Evolutionary conservation across 805 yeast species (phyloP), one percentile per base, ranked within the genome.

Genomic region (Starmerella geochares): DNA sequence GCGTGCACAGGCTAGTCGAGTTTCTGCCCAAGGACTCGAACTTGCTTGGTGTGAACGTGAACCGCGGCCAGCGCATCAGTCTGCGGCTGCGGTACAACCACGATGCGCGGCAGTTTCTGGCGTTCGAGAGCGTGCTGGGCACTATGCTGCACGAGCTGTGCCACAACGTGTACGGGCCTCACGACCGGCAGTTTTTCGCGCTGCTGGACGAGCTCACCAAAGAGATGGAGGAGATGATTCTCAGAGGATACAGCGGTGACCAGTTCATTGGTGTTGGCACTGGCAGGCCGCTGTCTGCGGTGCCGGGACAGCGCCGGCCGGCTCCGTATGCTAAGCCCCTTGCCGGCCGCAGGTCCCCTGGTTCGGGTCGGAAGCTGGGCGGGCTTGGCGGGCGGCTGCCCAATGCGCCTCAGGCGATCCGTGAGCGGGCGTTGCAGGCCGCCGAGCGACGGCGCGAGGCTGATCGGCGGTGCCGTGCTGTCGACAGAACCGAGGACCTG

Each of bases 131-230:
- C 46, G 66, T 88, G 1, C 61, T 88, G 23, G 95, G 87, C 1
- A 86, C 95, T 0, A 76, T 87, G 79, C 68, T 90, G 4, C 97
- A 90, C 65, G 97, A 90, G 63, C 70, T 90, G 37, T 76, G 86
- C 1, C 97, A 90, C 63, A 88, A 86, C 62, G 62, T 71, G 19
- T 69, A 69, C 59, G 95, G 96, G 0, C 83, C 94, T 0, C 97
- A 90, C 62, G 82, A 90, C 67, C 74, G 67, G 2, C 67, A 66
- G 51, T 90, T 90, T 61, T 85, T 85, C 62, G 67, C 68, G 46
- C 72, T 73, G 46, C 64, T 86, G 55, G 90, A 83, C 48, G 78
- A 75, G 52, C 68, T 83, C 36, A 76, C 74, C 50, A 68, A 67
- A 5, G 82, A 58, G 78, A 67, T 61, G 65, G 71, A 65, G 40